Conservation (phyloP, 1,139 yeast genomes). For the Hyphopichia fennica region DNA sequence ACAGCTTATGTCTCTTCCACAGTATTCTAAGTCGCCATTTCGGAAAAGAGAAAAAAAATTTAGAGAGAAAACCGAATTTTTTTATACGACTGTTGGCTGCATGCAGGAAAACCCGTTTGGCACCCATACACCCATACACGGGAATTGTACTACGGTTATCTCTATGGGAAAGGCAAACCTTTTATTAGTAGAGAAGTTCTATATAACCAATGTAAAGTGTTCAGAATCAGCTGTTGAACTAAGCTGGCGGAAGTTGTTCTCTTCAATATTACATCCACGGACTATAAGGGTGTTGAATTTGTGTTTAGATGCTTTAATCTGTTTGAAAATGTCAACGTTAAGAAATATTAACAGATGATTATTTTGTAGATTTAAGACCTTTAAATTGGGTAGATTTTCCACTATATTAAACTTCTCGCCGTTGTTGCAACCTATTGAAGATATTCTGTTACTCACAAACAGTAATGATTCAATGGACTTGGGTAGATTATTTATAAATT, state of each 20-base stretch:
- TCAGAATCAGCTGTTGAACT: background rate
- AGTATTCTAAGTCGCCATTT: background rate
- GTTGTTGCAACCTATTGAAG: constrained; percentile 11
- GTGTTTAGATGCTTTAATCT: constrained; percentile 2
- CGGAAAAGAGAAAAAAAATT: background rate
- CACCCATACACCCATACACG: background rate
- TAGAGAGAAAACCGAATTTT: background rate
- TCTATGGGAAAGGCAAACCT: too few relatives aligned
- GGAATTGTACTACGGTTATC: too few relatives aligned
- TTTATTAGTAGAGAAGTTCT: too few relatives aligned
- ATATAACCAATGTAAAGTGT: background rate
- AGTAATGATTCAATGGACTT: constrained; percentile 21
- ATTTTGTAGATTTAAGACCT: constrained; percentile 8
- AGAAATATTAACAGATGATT: constrained; percentile 10
- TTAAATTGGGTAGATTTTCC: constrained; percentile 12
- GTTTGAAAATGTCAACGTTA: constrained; percentile 9
- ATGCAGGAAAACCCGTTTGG: too few relatives aligned
- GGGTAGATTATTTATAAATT: constrained; percentile 30
- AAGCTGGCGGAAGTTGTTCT: constrained; percentile 6
- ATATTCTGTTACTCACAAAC: constrained; percentile 17
- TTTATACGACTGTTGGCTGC: constrained; percentile 1
- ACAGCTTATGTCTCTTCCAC: too few relatives aligned
- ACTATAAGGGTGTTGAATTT: constrained; percentile 6
- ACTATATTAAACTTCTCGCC: constrained; percentile 8
- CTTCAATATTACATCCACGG: constrained; percentile 12